Evolutionary conservation across 257 asterid species (phyloP), one percentile per base, ranked within the genome.

Genomic region (Solanum infundibuliforme): DNA sequence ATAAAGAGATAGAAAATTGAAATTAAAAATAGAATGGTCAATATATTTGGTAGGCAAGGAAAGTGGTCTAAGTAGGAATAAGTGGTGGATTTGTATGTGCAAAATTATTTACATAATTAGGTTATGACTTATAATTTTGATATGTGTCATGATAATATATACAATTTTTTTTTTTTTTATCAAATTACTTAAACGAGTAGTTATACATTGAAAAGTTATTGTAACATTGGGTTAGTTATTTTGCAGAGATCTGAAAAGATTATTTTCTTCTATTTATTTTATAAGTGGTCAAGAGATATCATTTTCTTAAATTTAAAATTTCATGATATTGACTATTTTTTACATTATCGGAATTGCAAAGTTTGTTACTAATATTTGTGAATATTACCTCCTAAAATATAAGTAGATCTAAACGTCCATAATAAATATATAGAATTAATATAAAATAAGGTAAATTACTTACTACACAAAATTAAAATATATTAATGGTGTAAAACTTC

Each of bases 1-100:
- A 58, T 76, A 91, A 66, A 87, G 89, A 74, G 89, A 86, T 79
- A 16, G 84, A 94, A 88, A 58, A 87, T 38, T 75, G 10, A 25
- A 12, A 76, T 38, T 76, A 39, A 27, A n/a, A 79, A 79, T 43
- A 48, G 27, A 29, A 27, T 48, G 66, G 85, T 79, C 66, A 79
- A 43, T 46, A 14, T 79, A 0, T 25, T 79, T 46, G 85, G 85
- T 79, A 43, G 66, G 85, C 85, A 27, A 43, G 20, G 27, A 60
- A 79, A 43, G 85, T 79, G 34, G 66, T 27, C 66, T 27, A 74
- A 8, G 76, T 75, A 6, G 4, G 62, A n/a, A 77, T 7, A 39
- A 32, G 84, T 39, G n/a, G 84, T 39, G n/a, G 35, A 1, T 41
- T 77, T n/a, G 36, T 39, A 39, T 23, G 84, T 62, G 31, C 71